Percentiles rank a stretch among this genome's conserved stretches.
phyloP scores from a whole-genome alignment of 1,284 basidiomycete species.

The Stygiomarasmius scandens region DNA sequence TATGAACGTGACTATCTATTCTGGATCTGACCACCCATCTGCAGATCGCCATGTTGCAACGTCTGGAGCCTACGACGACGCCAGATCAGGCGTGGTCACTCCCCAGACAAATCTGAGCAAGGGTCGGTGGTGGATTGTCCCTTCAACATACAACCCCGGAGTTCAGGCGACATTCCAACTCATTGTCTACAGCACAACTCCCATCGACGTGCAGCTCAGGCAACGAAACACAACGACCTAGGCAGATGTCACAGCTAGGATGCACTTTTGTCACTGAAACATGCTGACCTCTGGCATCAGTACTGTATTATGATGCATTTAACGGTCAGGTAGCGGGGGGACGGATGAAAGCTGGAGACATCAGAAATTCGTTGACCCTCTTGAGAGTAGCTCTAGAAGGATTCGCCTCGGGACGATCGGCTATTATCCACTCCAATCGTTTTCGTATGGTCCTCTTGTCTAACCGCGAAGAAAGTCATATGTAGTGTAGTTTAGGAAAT shows the following conservation, averaged over 20 bases:
- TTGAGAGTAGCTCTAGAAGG: constrained; percentile 78
- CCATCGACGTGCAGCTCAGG: constrained; percentile 1
- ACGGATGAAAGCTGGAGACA: constrained; percentile 36
- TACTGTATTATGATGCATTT: too few relatives aligned
- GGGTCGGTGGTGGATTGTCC: constrained; percentile 73
- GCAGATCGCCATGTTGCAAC: constrained; percentile 58
- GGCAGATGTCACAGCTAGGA: too few relatives aligned
- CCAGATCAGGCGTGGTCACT: constrained; percentile 69
- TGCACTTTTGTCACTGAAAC: too few relatives aligned
- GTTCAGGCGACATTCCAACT: constrained; percentile 62
- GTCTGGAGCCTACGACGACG: constrained; percentile 79
- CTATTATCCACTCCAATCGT: constrained; percentile 81
- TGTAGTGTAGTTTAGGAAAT: not conserved
- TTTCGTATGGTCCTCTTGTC: constrained; percentile 65
- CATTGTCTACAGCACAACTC: constrained; percentile 56
- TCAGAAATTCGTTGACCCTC: constrained; percentile 75
- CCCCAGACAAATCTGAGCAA: constrained; percentile 51
- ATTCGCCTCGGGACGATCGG: constrained; percentile 70
- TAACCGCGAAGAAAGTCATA: constrained; percentile 2
- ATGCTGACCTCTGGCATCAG: too few relatives aligned
- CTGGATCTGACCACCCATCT: constrained; percentile 26
- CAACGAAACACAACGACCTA: not conserved
- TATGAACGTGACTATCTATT: constrained; percentile 66
- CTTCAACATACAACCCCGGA: constrained; percentile 71
- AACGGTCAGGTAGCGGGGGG: not conserved